phyloP scores from a whole-genome alignment of 2,329 filamentous ascomycete genomes.

The Grosmannia penicillata region DNA sequence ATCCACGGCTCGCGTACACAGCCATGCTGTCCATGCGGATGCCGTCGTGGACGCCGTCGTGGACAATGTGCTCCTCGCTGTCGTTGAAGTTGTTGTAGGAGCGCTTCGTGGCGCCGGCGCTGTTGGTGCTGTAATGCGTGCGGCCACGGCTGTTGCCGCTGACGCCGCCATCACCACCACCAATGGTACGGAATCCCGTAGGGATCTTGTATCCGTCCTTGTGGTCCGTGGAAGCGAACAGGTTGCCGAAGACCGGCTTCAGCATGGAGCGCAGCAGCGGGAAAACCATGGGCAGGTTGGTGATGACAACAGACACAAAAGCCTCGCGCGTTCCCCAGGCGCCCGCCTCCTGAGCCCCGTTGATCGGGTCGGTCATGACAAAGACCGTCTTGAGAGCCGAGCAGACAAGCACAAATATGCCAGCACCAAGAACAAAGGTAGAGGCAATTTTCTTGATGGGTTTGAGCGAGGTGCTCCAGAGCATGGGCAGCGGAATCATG shows the following conservation, averaged over 20 bases:
- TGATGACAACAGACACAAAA: conserved; percentile 23
- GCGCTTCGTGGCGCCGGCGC: conserved; percentile 19
- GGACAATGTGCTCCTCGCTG: conserved; percentile 29
- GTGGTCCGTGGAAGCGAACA: conserved; percentile 21
- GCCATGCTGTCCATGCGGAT: conserved; percentile 27
- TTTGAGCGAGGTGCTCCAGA: conserved; percentile 17
- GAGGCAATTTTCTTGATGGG: conserved; percentile 19
- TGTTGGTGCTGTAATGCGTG: conserved; percentile 21
- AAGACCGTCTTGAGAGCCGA: conserved; percentile 20
- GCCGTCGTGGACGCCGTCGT: conserved; percentile 10
- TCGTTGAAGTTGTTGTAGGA: conserved; percentile 12
- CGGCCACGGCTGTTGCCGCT: conserved; percentile 18
- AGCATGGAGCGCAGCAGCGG: conserved; percentile 24
- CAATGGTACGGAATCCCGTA: conserved; percentile 24
- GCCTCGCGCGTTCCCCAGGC: conserved; percentile 22
- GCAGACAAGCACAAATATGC: conserved; percentile 20
- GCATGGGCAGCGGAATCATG: conserved; percentile 34
- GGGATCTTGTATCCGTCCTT: conserved; percentile 14
- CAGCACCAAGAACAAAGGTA: conserved; percentile 18
- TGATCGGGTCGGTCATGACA: conserved; percentile 16
- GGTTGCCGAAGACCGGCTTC: conserved; percentile 20
- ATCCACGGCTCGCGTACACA: conserved; percentile 5
- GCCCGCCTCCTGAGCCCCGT: conserved; percentile 19
- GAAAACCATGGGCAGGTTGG: conserved; percentile 25
- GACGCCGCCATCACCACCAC: conserved; percentile 19